phyloP scores from a whole-genome alignment of 108 stramenopile species.

The Pseudonitzschia multistriata region DNA sequence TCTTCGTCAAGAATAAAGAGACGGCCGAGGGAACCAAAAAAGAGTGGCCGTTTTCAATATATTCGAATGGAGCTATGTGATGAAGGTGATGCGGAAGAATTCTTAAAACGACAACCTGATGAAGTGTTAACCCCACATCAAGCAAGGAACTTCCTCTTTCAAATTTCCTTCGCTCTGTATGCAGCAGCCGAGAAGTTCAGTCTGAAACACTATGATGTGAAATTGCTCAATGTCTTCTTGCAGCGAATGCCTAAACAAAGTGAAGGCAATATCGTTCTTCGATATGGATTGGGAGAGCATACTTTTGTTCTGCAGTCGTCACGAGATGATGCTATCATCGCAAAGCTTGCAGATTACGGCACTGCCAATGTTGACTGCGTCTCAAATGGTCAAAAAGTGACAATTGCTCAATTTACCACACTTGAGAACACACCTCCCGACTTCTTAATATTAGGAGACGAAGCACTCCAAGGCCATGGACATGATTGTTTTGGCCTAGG shows the following conservation, averaged over 20 bases:
- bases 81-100: slow-evolving; percentile 92
- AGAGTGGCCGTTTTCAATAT: slow-evolving; percentile 73
- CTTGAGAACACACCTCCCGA: slow-evolving; percentile 97
- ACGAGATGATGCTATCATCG: slow-evolving; percentile 56
- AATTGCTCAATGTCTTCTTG: slow-evolving; percentile 95
- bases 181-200: slow-evolving; percentile 77
- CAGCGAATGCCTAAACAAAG: slow-evolving; percentile 35
- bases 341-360: slow-evolving; percentile 97
- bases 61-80: slow-evolving; percentile 98
- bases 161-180: slow-evolving; percentile 92
- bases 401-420: slow-evolving; percentile 92
- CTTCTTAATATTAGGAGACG: slow-evolving; percentile 86
- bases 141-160: slow-evolving; percentile 78
- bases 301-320: slow-evolving; percentile 67
- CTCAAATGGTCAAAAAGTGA: slow-evolving; percentile 79
- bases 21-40: slow-evolving; percentile 27
- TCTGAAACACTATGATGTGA: slow-evolving; percentile 97
- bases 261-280: slow-evolving; percentile 46
- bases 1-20: slow-evolving; percentile 17
- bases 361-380: slow-evolving; percentile 86
- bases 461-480: slow-evolving; percentile 82
- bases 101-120: slow-evolving; percentile 62
- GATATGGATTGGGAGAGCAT: slow-evolving; percentile 82
- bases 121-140: slow-evolving; percentile 40
- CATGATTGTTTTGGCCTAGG: slow-evolving; percentile 93